Evolutionary conservation across 2,329 filamentous ascomycete species (phyloP), one percentile per base, ranked within the genome.

Genomic region (Penicillium concentricum): DNA sequence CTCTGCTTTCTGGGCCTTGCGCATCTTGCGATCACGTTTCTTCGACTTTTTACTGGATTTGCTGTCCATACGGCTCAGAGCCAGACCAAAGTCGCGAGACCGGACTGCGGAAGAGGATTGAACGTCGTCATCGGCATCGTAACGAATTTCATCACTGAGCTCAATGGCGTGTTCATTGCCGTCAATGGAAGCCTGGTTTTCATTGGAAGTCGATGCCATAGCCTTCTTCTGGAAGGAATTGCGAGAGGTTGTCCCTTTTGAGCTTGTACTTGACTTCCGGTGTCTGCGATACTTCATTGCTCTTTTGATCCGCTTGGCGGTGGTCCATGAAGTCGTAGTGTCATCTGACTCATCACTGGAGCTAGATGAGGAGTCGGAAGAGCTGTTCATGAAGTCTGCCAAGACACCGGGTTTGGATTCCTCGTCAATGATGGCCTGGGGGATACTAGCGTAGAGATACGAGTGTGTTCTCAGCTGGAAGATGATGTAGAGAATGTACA

Each of bases 381-480:
- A 72, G 55, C 64, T 68, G 61, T 94, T 89, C 68, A 96, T 83
- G 75, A 93, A 90, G 32, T 89, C 89, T 18, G 89, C 89, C 13
- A 92, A 83, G 0, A 94, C 87, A 61, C 92, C 92, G 22, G 92
- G 92, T 44, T 91, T 88, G 0, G 91, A 87, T 72, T 96, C 92
- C 67, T 94, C 91, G 65, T 97, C 92, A 61, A 97, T 94, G 58
- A 95, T 89, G 66, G 92, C 88, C 76, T 96, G 92, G 10, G 92
- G 92, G 5, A 90, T 96, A 63, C 91, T 94, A 74, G 92, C 89
- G 66, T 96, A 96, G 79, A 96, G 87, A 76, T 95, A 96, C 9
- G 90, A 84, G 71, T 96, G 92, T 1, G 91, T 94, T 75, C 95
- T 95, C 59, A 96, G 84, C 77, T 96, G 92, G 75, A 96, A 96